Percentiles rank a stretch among this genome's conserved stretches.
Conservation (phyloP, 2,329 filamentous ascomycete species). For the Aspergillus hortae region DNA sequence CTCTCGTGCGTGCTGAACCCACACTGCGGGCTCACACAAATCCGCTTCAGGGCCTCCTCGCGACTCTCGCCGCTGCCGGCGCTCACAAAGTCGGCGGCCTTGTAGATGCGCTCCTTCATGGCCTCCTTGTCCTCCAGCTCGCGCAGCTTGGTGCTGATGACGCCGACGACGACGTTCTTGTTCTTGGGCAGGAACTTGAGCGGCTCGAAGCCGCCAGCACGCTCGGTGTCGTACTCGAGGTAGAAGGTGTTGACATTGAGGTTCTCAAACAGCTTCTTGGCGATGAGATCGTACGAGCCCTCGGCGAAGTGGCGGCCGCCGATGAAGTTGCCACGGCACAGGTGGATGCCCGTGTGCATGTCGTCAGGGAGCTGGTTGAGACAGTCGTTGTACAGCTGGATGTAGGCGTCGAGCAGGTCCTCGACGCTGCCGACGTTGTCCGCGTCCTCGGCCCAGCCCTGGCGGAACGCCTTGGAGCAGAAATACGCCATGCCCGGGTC, state of each 20-base stretch:
- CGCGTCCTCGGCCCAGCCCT: slow-evolving; percentile 64
- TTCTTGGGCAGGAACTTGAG: slow-evolving; percentile 57
- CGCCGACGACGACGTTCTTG: slow-evolving; percentile 62
- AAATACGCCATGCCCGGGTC: slow-evolving; percentile 69
- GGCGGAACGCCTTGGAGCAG: slow-evolving; percentile 67
- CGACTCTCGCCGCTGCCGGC: slow-evolving; percentile 61
- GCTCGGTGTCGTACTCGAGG: slow-evolving; percentile 65
- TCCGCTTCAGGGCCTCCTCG: slow-evolving; percentile 65
- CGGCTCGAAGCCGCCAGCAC: slow-evolving; percentile 64
- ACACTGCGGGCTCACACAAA: slow-evolving; percentile 70
- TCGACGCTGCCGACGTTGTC: slow-evolving; percentile 66
- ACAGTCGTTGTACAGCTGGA: slow-evolving; percentile 71
- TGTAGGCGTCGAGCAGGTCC: slow-evolving; percentile 70
- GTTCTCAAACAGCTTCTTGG: slow-evolving; percentile 61
- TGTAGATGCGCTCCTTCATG: slow-evolving; percentile 57
- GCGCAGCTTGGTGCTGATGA: slow-evolving; percentile 61
- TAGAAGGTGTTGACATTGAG: slow-evolving; percentile 65
- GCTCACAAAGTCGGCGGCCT: slow-evolving; percentile 65
- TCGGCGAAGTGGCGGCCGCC: slow-evolving; percentile 64
- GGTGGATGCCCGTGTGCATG: slow-evolving; percentile 72
- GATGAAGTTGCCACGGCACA: slow-evolving; percentile 66
- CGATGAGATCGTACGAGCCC: slow-evolving; percentile 64
- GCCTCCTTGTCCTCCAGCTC: slow-evolving; percentile 61
- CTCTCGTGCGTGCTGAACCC: slow-evolving; percentile 65
- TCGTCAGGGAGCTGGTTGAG: slow-evolving; percentile 62